Base-by-base conservation (phyloP, 495 filamentous ascomycete genomes). In the Chaetomium tenue region DNA sequence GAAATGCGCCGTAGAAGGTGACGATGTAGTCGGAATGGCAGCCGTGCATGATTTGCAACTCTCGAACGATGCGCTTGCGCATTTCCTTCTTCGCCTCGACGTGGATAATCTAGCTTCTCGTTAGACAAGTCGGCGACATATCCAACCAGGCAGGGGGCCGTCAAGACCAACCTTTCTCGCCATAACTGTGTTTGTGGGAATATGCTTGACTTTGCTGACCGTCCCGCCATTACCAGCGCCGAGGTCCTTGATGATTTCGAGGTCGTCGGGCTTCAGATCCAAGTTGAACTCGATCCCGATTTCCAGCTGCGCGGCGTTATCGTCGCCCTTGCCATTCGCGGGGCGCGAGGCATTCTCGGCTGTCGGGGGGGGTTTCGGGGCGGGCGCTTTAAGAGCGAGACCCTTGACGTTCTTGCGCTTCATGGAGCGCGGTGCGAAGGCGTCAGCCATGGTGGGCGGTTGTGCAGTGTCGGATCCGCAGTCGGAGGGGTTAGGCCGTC, bases 381-480 rank as follows among this genome's bases (percentile, higher is more conserved):
- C 86, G 20, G 89, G 83, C 22, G 87, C 83, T 68, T 84, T 89
- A 69, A 98, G 78, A 58, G 89, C 91, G 20, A 98, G 87, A n/a
- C 93, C 94, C 76, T 96, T 98, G 75, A 93, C 86, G 74, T 97
- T 98, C 84, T 97, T 97, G 79, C 93, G 88, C 86, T 96, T 97
- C 84, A 98, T 85, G 56, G 95, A 92, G 79, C 90, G 88, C 71
- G 88, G 86, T 71, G 93, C 89, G 74, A 97, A 95, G 70, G 81
- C 77, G 76, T 95, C 93, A 67, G 89, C 82, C 92, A 96, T 96
- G 79, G 71, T 78, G 75, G 65, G 68, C 63, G 63, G 23, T 18
- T 59, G 3, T 42, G 39, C 1, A 8, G 57, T n/a, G 26, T 11
- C 47, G 42, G 13, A 16, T 9, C 5, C 13, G 57, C 44, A 16